Base-by-base conservation (phyloP, 2,329 filamentous ascomycete species). In the Cercospora nicotianae region DNA sequence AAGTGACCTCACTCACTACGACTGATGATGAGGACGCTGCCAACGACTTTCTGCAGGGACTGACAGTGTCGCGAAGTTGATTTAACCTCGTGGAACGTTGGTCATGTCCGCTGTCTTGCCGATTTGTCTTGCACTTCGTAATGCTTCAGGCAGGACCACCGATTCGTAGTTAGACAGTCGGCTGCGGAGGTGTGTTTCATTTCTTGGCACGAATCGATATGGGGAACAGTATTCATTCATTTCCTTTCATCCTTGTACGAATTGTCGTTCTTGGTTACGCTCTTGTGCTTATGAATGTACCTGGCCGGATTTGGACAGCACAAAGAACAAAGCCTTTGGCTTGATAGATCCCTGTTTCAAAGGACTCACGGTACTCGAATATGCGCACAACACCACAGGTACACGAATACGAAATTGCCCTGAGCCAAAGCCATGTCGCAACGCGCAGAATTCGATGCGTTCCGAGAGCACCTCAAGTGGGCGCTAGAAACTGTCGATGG, bases 21-120 rank as follows among this genome's bases (percentile, higher is more conserved):
- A 28, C 53, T 36, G 61, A 63, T 5, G 36, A 58, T 18, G 26
- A 64, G 23, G 23, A 64, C 10, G 36, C 20, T 26, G 51, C 42
- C 31, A 31, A 58, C 10, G 53, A 64, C 20, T 58, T 64, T 36
- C 6, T 64, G 53, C 28, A 45, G 28, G 51, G 62, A 7, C 16
- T 64, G 20, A 64, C 33, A 4, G 53, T 64, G 2, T 64, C 62
- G 31, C 51, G 53, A 7, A 64, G 53, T 23, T 64, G 20, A 48
- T 30, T 1, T 39, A 2, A 8, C 48, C 6, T 39, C 5, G 28
- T 7, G 45, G 10, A 39, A 33, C 16, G 18, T 13, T 39, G 12
- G 30, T 10, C n/a, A 33, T 63, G 20, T 30, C 42, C 31, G 18
- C 12, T 16, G 48, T 53, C 6, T 10, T 26, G 36, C 26, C 48